Percentiles rank a stretch among this genome's conserved stretches.
phyloP scores from a whole-genome alignment of 192 early-diverging fungal species.

The Dispira simplex region DNA sequence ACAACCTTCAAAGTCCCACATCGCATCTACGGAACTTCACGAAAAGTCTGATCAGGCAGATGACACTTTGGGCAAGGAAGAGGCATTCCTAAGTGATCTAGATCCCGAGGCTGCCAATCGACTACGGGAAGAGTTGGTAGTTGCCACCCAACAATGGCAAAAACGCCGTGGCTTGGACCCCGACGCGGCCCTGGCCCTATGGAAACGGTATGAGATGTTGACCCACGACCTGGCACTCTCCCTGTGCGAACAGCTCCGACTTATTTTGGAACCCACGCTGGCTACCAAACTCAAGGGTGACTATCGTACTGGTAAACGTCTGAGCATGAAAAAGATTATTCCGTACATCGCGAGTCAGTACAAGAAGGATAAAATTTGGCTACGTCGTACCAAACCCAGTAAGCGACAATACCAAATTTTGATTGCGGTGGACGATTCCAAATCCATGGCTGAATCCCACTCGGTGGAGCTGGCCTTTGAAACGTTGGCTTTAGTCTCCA shows the following conservation, averaged over 20 bases:
- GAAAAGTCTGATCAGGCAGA: too few relatives aligned
- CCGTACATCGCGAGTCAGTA: constrained; percentile 98
- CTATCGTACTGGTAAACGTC: constrained; percentile 94
- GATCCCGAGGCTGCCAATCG: constrained; percentile 17
- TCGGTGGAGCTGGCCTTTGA: constrained; percentile 89
- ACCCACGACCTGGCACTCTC: constrained; percentile 83
- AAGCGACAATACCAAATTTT: constrained; percentile 97
- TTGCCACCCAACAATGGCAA: constrained; percentile 59
- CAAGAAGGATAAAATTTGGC: constrained; percentile 99
- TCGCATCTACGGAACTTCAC: too few relatives aligned
- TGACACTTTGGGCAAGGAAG: constrained; percentile 19
- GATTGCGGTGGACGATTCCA: constrained; percentile 94
- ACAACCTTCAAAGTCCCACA: too few relatives aligned
- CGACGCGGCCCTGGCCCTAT: constrained; percentile 44
- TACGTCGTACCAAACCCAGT: constrained; percentile 89
- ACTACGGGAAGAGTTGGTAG: constrained; percentile 42
- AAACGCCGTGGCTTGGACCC: constrained; percentile 36
- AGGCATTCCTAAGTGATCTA: constrained; percentile 18
- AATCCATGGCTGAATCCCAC: constrained; percentile 86
- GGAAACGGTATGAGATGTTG: constrained; percentile 77
- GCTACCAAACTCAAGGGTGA: constrained; percentile 95
- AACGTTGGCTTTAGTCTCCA: constrained; percentile 81
- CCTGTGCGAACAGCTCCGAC: constrained; percentile 86
- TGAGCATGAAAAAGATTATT: constrained; percentile 99
- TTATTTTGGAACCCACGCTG: constrained; percentile 93